A percentile compares a stretch with the other conserved stretches of the same genome.
Evolutionary conservation across 1,284 basidiomycete species (phyloP).

Genomic region (Coniophora puteana): DNA sequence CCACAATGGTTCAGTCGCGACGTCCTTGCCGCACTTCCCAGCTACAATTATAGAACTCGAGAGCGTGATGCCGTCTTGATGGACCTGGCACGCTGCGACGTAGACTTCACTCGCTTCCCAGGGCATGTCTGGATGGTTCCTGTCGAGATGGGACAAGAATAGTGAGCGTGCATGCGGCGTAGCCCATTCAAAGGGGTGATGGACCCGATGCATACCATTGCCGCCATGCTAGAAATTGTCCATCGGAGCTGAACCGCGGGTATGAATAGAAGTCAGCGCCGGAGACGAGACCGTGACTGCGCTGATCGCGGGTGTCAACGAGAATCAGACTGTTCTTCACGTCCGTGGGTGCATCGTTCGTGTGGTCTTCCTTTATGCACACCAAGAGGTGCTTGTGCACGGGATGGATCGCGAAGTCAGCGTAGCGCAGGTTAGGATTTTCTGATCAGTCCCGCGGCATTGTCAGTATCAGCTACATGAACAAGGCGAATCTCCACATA

Average conservation of each 20-base stretch:
- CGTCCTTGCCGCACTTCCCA: too few species aligned
- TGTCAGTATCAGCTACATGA: too few species aligned
- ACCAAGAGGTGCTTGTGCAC: conserved; percentile 23
- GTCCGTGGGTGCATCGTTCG: conserved; percentile 30
- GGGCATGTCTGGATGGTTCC: conserved; percentile 16
- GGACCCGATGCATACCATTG: too few species aligned
- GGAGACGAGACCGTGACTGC: conserved; percentile 16
- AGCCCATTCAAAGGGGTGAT: too few species aligned
- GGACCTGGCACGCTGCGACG: conserved; percentile 12
- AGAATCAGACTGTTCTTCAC: conserved; percentile 34
- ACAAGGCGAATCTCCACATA: too few species aligned
- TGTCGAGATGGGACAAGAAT: too few species aligned
- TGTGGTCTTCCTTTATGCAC: conserved; percentile 39
- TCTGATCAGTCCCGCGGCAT: background rate
- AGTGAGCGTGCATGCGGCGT: too few species aligned
- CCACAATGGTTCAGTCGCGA: too few species aligned
- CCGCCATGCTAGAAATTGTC: conserved; percentile 32
- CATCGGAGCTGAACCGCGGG: conserved; percentile 35
- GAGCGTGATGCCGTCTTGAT: too few species aligned
- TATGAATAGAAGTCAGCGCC: conserved; percentile 36
- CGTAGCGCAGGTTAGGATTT: conserved; percentile 28
- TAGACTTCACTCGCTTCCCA: conserved; percentile 12
- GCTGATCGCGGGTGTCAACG: conserved; percentile 20
- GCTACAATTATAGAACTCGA: too few species aligned
- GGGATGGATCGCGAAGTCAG: conserved; percentile 17